A percentile compares a stretch with the other conserved stretches of the same genome.
phyloP scores from a whole-genome alignment of 2,329 filamentous ascomycete species.

The Cladosporium sp. region DNA sequence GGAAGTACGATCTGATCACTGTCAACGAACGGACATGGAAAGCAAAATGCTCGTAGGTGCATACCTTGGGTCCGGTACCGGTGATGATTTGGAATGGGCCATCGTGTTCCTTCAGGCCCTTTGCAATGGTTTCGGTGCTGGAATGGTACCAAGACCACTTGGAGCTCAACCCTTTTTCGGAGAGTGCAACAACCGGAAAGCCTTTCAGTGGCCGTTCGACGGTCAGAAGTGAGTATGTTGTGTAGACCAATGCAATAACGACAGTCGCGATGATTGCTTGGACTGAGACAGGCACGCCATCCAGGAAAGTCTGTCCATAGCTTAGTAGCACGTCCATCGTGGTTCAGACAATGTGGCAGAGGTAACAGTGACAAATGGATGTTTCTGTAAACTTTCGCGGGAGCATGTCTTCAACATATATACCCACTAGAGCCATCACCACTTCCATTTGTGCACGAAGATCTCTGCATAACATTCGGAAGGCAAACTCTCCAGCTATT shows the following conservation, averaged over 20 bases:
- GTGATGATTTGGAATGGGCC: constrained; percentile 24
- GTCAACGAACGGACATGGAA: neutral
- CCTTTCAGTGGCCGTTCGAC: constrained; percentile 6
- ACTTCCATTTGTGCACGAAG: neutral
- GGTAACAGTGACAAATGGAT: neutral
- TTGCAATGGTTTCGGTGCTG: constrained; percentile 7
- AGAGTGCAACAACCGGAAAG: constrained; percentile 10
- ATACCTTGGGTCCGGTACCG: constrained; percentile 21
- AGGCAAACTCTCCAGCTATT: neutral
- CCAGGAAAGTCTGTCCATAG: constrained; percentile 4
- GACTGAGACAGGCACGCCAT: constrained; percentile 9
- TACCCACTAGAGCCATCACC: neutral
- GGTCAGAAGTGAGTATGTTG: neutral
- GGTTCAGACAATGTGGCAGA: neutral
- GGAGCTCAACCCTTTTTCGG: constrained; percentile 8
- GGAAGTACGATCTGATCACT: constrained; percentile 23
- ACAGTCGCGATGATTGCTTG: neutral
- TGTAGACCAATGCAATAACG: neutral
- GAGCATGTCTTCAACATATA: neutral
- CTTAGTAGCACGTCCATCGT: constrained; percentile 5
- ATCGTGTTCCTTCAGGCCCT: constrained; percentile 17
- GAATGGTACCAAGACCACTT: constrained; percentile 7
- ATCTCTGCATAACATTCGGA: neutral
- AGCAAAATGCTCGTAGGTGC: neutral
- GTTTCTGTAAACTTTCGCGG: neutral